Percentiles rank a stretch among this genome's conserved stretches.
phyloP scores from a whole-genome alignment of 768 basidiomycete genomes.

The Boletus bicolor region DNA sequence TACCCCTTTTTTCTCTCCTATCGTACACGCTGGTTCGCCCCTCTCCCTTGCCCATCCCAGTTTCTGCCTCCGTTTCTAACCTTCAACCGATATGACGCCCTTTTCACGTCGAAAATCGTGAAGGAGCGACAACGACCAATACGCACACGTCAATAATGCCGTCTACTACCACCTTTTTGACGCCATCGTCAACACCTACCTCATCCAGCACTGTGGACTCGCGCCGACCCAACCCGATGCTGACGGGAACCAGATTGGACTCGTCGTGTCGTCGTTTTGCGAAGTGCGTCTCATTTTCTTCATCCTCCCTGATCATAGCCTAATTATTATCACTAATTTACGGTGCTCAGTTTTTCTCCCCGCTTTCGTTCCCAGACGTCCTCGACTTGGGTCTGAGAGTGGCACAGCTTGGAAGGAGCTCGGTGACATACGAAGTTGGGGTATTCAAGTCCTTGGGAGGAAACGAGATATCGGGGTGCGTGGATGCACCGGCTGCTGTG shows the following conservation, averaged over 20 bases:
- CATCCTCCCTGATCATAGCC: not conserved
- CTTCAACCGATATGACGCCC: not conserved
- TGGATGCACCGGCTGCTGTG: slow-evolving; percentile 37
- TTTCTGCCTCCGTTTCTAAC: slow-evolving; percentile 8
- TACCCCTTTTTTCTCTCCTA: slow-evolving; percentile 62
- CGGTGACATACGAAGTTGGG: slow-evolving; percentile 76
- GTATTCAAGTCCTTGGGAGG: slow-evolving; percentile 49
- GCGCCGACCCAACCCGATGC: slow-evolving; percentile 42
- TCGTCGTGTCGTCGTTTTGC: slow-evolving; percentile 77
- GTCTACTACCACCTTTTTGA: slow-evolving; percentile 82
- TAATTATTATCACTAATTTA: not conserved
- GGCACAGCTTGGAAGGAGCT: slow-evolving; percentile 64
- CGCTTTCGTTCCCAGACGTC: slow-evolving; percentile 69
- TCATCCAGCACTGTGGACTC: slow-evolving; percentile 61
- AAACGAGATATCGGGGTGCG: not conserved
- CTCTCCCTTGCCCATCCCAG: not conserved
- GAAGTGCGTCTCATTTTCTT: slow-evolving; percentile 38
- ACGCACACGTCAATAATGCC: slow-evolving; percentile 77
- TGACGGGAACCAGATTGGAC: slow-evolving; percentile 50
- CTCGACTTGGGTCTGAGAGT: slow-evolving; percentile 71
- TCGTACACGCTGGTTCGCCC: slow-evolving; percentile 62
- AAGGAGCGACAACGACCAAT: slow-evolving; percentile 89
- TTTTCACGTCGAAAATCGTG: not conserved
- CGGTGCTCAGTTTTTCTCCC: slow-evolving; percentile 59
- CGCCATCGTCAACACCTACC: slow-evolving; percentile 77